Base-by-base conservation (phyloP, 2,329 filamentous ascomycete genomes). In the Claviceps fusiformis region DNA sequence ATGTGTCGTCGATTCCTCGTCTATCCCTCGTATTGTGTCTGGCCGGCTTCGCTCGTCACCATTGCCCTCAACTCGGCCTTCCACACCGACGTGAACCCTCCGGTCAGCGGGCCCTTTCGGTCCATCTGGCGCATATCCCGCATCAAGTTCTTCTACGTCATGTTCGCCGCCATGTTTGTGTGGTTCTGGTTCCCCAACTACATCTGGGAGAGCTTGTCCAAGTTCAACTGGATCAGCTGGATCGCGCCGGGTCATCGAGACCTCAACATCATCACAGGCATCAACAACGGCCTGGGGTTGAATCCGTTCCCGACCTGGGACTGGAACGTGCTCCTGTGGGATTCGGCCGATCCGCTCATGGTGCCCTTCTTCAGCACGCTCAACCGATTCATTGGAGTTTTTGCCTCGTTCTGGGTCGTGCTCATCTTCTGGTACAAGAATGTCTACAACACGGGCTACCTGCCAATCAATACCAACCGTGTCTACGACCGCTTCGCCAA, bases 181-280 rank as follows among this genome's bases (percentile, higher is more conserved):
- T 82, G 75, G 67, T 81, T 80, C 62, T 81, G 77, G 77, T 75
- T 82, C 59, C 79, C 79, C 3, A 73, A 76, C 61, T 80, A 75
- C 59, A 68, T 81, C 57, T 81, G 77, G 62, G 70, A 69, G 17
- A 75, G 73, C 6, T 64, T 81, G 13, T 75, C 73, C 56, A 68
- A 72, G 59, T 81, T 82, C 63, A 78, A 72, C 66, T 82, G 77
- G 76, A 71, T 80, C 58, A 74, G 73, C 15, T 82, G 78, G 78
- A 81, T 81, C 55, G 68, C 73, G 1, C 77, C 77, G 0, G 62
- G 67, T 39, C 73, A 76, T 57, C 65, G 67, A 15, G 65, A 72
- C 49, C 62, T 76, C 52, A 72, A 70, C 56, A 66, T 70, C 50
- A 65, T 76, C 31, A 72, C 71, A 1, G 74, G 74, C 37, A 70